A percentile compares a stretch with the other conserved stretches of the same genome.
Conservation (phyloP, 768 basidiomycete genomes). For the Zangia roseola region DNA sequence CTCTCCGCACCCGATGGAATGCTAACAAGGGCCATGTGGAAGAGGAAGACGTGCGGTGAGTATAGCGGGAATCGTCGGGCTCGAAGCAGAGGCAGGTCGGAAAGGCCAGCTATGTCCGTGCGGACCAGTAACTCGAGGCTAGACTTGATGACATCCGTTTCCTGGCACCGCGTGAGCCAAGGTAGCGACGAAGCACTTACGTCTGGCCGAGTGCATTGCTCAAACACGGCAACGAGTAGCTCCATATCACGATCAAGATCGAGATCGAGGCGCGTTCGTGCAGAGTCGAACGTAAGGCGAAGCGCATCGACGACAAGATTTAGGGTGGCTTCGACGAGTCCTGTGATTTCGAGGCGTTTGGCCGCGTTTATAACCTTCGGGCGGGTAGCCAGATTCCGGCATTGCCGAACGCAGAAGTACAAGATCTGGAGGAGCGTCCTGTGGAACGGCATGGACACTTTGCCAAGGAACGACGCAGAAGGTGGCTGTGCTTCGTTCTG, state of each 20-base stretch:
- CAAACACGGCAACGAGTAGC: slow-evolving; percentile 77
- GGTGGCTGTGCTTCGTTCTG: slow-evolving; percentile 75
- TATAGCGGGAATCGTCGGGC: slow-evolving; percentile 67
- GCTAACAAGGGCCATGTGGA: slow-evolving; percentile 83
- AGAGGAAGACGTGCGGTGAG: slow-evolving; percentile 73
- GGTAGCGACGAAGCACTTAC: slow-evolving; percentile 64
- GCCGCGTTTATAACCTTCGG: slow-evolving; percentile 56
- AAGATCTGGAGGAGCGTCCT: slow-evolving; percentile 74
- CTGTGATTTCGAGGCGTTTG: slow-evolving; percentile 57
- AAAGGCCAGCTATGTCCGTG: slow-evolving; percentile 67
- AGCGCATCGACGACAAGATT: slow-evolving; percentile 68
- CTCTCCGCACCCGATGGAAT: slow-evolving; percentile 78
- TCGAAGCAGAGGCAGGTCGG: slow-evolving; percentile 62
- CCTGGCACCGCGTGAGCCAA: slow-evolving; percentile 82
- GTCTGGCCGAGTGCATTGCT: slow-evolving; percentile 71
- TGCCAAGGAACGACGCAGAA: slow-evolving; percentile 66
- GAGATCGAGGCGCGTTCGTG: slow-evolving; percentile 51
- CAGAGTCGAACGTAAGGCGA: slow-evolving; percentile 63
- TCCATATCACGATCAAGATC: slow-evolving; percentile 82
- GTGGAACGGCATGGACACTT: slow-evolving; percentile 70
- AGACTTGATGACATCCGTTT: slow-evolving; percentile 71
- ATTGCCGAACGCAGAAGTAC: slow-evolving; percentile 72
- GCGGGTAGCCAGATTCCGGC: slow-evolving; percentile 47
- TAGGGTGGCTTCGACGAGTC: slow-evolving; percentile 61
- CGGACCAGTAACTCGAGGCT: slow-evolving; percentile 73